Conservation (phyloP, 2,329 filamentous ascomycete species). For the Botrytis pseudocinerea region DNA sequence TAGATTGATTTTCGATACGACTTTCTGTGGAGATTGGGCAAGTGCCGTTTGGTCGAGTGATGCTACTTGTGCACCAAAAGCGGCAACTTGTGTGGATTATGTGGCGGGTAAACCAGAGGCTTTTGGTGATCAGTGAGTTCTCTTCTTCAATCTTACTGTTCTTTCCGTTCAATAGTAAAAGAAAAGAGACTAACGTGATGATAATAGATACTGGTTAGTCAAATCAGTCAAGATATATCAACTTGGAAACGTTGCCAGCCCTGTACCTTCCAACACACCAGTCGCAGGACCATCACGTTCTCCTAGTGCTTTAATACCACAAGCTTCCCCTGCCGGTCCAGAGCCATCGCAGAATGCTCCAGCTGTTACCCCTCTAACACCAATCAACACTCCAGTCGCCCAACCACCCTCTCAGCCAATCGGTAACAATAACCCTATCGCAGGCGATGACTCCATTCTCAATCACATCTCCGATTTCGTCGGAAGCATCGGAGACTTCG, state of each 20-base stretch:
- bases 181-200: neutral
- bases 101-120: conserved; percentile 68
- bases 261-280: neutral
- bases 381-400: neutral
- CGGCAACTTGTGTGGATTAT: conserved; percentile 68
- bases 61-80: conserved; percentile 52
- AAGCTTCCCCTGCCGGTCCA: neutral
- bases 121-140: conserved; percentile 65
- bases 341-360: neutral
- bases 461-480: neutral
- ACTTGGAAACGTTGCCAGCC: neutral
- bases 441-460: neutral
- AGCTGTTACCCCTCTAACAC: neutral
- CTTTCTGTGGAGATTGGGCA: conserved; percentile 87
- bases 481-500: neutral
- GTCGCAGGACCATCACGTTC: neutral
- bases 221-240: conserved; percentile 6
- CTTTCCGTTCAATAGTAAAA: neutral
- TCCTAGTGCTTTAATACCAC: neutral
- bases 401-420: no score
- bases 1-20: conserved; percentile 77
- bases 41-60: conserved; percentile 51
- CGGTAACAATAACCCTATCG: neutral
- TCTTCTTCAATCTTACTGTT: accelerated
- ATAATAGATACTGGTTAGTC: conserved; percentile 1